A percentile compares a stretch with the other conserved stretches of the same genome.
phyloP scores from a whole-genome alignment of 2,329 filamentous ascomycete genomes.

The Xylaria sp. region DNA sequence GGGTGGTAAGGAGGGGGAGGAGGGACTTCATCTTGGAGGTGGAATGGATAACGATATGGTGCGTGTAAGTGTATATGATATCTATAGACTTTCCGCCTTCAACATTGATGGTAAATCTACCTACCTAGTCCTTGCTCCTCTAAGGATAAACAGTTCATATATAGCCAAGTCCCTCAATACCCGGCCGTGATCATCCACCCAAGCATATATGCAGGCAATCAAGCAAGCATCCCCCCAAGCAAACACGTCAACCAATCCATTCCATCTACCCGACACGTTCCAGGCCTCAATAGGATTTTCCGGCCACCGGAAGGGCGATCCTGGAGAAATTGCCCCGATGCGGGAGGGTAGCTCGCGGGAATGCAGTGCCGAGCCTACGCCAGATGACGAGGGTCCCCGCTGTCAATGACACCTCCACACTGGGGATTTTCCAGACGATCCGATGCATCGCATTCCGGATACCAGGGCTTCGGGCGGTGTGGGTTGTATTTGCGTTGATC shows the following conservation, averaged over 20 bases:
- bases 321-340: constrained; percentile 25
- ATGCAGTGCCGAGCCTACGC: constrained; percentile 26
- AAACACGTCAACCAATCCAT: not conserved
- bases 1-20: not conserved
- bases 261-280: not conserved
- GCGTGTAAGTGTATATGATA: no score
- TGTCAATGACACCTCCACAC: constrained; percentile 13
- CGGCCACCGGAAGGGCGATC: constrained; percentile 8
- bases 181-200: not conserved
- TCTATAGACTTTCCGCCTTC: no score
- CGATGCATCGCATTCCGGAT: not conserved
- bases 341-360: constrained; percentile 20
- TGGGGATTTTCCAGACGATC: not conserved
- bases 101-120: not conserved
- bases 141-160: not conserved
- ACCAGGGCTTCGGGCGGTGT: not conserved
- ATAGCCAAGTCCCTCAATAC: not conserved
- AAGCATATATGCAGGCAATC: not conserved
- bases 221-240: not conserved
- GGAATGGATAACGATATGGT: no score
- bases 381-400: not conserved
- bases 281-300: constrained; percentile 15
- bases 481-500: not conserved
- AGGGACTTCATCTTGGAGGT: not conserved
- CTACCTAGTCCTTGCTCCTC: not conserved